Evolutionary conservation across 2,329 filamentous ascomycete species (phyloP).

Genomic region (Sarocladiaceae sp.): DNA sequence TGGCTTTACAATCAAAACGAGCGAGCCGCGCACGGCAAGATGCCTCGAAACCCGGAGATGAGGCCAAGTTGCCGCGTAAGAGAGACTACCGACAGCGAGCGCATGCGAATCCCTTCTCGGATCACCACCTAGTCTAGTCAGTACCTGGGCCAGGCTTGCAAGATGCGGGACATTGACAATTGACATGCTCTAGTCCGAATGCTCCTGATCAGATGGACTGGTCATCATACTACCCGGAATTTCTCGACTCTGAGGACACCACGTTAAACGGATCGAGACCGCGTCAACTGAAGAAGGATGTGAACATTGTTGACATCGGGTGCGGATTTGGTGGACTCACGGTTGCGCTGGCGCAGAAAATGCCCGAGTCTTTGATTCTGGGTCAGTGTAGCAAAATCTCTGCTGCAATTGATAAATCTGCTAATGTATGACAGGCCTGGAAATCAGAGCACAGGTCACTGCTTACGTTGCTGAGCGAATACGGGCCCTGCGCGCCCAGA

Average conservation of each 20-base stretch:
- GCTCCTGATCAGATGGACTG: conserved; percentile 86
- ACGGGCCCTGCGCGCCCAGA: conserved; percentile 67
- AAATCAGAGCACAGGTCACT: conserved; percentile 85
- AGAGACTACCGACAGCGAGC: conserved; percentile 94
- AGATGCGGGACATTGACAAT: neutral
- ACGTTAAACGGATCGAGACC: conserved; percentile 20
- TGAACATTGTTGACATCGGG: conserved; percentile 93
- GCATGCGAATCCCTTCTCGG: conserved; percentile 96
- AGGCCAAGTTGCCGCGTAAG: conserved; percentile 74
- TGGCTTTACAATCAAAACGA: conserved; percentile 35
- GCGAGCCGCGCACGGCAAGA: conserved; percentile 63
- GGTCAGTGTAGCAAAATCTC: conserved; percentile 46
- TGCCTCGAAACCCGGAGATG: conserved; percentile 34
- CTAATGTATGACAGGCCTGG: conserved; percentile 56
- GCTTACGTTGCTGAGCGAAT: conserved; percentile 88
- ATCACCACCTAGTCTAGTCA: conserved; percentile 85
- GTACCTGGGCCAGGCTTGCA: conserved; percentile 14
- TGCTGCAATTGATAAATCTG: neutral
- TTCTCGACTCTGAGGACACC: conserved; percentile 37
- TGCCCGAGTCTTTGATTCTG: conserved; percentile 77
- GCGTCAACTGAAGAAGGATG: conserved; percentile 45
- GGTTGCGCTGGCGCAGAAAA: conserved; percentile 72
- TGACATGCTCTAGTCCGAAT: conserved; percentile 53
- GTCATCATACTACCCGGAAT: conserved; percentile 76
- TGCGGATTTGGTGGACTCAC: conserved; percentile 92